A percentile compares a stretch with the other conserved stretches of the same genome.
Evolutionary conservation across 1,284 basidiomycete genomes (phyloP).

Genomic region (Caloboletus firmus): DNA sequence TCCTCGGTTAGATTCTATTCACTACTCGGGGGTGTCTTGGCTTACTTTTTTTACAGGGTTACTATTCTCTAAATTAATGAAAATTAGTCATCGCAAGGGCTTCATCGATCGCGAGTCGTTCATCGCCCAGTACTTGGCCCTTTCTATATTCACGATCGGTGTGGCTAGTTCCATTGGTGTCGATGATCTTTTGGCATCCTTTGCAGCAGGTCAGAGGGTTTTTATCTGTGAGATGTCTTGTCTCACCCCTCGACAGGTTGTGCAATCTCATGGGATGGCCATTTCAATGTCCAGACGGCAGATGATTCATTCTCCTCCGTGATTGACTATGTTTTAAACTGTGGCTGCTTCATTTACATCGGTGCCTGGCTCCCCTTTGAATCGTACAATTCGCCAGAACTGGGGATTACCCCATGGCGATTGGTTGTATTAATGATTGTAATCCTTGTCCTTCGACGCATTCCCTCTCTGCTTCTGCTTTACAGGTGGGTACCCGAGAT

Average conservation of each 20-base stretch:
- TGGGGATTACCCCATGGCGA: constrained; percentile 75
- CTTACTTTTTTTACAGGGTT: constrained; percentile 45
- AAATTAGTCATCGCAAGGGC: constrained; percentile 70
- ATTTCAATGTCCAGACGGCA: constrained; percentile 85
- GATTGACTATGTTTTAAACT: constrained; percentile 84
- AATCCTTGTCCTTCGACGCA: constrained; percentile 71
- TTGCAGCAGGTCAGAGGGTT: constrained; percentile 74
- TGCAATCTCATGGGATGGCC: constrained; percentile 93
- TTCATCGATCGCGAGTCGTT: constrained; percentile 91
- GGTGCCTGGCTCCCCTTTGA: constrained; percentile 87
- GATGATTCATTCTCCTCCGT: constrained; percentile 86
- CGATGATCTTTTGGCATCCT: constrained; percentile 88
- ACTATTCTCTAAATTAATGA: constrained; percentile 79
- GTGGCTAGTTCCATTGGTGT: constrained; percentile 75
- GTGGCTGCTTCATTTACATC: constrained; percentile 86
- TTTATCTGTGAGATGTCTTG: neutral
- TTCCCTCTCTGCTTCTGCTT: constrained; percentile 72
- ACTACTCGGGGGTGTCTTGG: neutral
- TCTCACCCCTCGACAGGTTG: constrained; percentile 47
- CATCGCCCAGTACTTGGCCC: constrained; percentile 85
- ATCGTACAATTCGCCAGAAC: constrained; percentile 57
- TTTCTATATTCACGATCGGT: constrained; percentile 80
- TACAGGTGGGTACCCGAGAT: constrained; percentile 88
- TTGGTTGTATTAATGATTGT: constrained; percentile 65
- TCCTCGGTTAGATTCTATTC: constrained; percentile 54